These are phyloP conservation scores for Hypoxylon rubiginosum DNA, from an alignment of 2,329 filamentous ascomycete species.

Conservation along the genomic window DNA sequence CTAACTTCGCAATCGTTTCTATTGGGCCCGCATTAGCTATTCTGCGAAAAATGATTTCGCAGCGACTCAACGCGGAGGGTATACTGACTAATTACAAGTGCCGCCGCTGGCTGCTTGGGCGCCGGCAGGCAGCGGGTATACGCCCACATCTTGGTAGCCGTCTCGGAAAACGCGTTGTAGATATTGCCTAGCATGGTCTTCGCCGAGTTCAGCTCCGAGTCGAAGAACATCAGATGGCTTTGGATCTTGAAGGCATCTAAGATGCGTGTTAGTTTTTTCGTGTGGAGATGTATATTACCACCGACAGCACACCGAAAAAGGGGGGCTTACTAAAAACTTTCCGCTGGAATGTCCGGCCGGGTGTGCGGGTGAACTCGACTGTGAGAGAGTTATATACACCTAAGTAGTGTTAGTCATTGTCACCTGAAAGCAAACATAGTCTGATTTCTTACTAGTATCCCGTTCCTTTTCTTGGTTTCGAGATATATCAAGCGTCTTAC, in stretches of 20 bases:
- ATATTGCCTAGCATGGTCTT: constrained; percentile 80
- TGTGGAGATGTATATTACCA: neutral
- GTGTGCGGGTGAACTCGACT: constrained; percentile 78
- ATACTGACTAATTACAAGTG: constrained; percentile 74
- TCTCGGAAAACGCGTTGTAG: constrained; percentile 79
- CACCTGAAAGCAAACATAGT: constrained; percentile 32
- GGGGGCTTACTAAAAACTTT: constrained; percentile 76
- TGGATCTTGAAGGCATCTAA: constrained; percentile 83
- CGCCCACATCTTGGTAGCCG: constrained; percentile 80
- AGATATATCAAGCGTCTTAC: constrained; percentile 77
- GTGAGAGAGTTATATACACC: constrained; percentile 80
- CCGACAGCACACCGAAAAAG: neutral
- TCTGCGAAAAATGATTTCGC: neutral
- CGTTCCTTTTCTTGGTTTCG: constrained; percentile 70
- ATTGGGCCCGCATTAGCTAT: constrained; percentile 13
- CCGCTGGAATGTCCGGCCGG: constrained; percentile 82
- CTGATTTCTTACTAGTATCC: constrained; percentile 61
- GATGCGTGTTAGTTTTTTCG: constrained; percentile 6
- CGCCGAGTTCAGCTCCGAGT: constrained; percentile 81
- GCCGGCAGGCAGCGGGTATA: constrained; percentile 71
- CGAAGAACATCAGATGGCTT: constrained; percentile 85
- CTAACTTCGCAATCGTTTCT: constrained; percentile 76
- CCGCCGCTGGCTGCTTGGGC: constrained; percentile 67
- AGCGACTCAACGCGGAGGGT: neutral
- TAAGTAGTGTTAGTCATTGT: constrained; percentile 44